These are phyloP conservation scores for Phytomonas sp. DNA, from an alignment of 208 protist genomes.

Conservation along the genomic window DNA sequence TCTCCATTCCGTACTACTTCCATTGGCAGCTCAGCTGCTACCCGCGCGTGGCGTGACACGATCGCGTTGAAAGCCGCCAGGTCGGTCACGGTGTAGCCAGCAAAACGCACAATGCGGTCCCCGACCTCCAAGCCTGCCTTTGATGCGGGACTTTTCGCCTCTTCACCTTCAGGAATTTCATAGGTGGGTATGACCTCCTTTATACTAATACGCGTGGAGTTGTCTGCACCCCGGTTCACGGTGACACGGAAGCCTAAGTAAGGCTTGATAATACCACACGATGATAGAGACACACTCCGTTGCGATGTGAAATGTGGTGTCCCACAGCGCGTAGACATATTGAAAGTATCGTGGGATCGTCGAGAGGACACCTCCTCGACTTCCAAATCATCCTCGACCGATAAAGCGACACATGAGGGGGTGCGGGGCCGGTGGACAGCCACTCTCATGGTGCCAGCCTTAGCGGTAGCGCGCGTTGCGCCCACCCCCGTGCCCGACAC, in stretches of 20 bases:
- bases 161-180: conserved; percentile 24
- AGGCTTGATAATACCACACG: conserved; percentile 20
- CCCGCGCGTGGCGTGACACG: conserved; percentile 55
- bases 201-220: conserved; percentile 18
- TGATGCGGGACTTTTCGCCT: conserved; percentile 38
- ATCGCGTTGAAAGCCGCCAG: conserved; percentile 79
- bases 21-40: conserved; percentile 39
- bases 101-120: conserved; percentile 73
- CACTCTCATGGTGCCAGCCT: not conserved
- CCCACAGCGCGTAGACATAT: conserved; percentile 21
- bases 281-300: conserved; percentile 4
- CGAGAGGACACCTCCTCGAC: not conserved
- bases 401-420: not conserved
- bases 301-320: conserved; percentile 23
- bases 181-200: conserved; percentile 47
- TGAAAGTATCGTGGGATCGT: not conserved
- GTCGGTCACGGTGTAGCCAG: conserved; percentile 77
- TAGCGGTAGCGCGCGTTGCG: not conserved
- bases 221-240: conserved; percentile 20
- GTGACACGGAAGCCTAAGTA: conserved; percentile 73
- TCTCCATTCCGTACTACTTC: conserved; percentile 36
- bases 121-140: conserved; percentile 48
- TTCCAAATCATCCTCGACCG: not conserved
- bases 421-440: not conserved
- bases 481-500: not conserved